Base-by-base conservation (phyloP, 2,329 filamentous ascomycete genomes). In the Epichloe sibirici region DNA sequence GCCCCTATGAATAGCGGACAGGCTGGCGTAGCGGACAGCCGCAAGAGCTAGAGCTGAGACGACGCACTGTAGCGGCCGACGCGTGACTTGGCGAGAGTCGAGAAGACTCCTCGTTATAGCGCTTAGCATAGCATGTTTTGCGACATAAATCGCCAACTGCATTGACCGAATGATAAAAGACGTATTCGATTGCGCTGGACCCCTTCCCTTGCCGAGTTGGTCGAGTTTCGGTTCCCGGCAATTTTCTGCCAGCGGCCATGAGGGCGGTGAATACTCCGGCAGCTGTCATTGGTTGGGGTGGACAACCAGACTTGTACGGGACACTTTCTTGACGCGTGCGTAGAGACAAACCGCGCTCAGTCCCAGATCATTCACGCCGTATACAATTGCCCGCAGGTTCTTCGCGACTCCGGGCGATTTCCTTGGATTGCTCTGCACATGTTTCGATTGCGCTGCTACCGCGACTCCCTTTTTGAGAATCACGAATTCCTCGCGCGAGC, bases 1-100 rank as follows among this genome's bases (percentile, higher is more conserved):
- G 13, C 85, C 85, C 45, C 77, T 74, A 57, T 82, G 78, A 61
- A 90, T 89, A 44, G 84, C 85, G 9, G 84, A 85, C 55, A 88
- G 74, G 43, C 63, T 67, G 31, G 66, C 61, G 23, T 59, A 35
- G 43, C 66, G 67, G 42, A 58, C 56, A 15, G 56, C n/a, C 13
- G 13, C 17, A 5, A 48, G 5, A 21, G 25, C 12, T 17, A 11
- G 23, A 11, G 31, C 34, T 15, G 44, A 15, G 13, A 23, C 31
- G 13, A 23, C 31, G 28, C 5, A 38, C 13, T 40, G 34, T 34
- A 39, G 39, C 6, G 28, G 12, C 15, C 38, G 47, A 17, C 53
- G 44, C n/a, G 62, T 46, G 5, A 59, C 57, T 39, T 56, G 51
- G 7, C 49, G 57, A 21, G 62, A 55, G 54, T 62, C 59, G 40